A percentile compares a stretch with the other conserved stretches of the same genome.
Conservation (phyloP, 2,329 filamentous ascomycete species). For the Paecilomyces variotii region DNA sequence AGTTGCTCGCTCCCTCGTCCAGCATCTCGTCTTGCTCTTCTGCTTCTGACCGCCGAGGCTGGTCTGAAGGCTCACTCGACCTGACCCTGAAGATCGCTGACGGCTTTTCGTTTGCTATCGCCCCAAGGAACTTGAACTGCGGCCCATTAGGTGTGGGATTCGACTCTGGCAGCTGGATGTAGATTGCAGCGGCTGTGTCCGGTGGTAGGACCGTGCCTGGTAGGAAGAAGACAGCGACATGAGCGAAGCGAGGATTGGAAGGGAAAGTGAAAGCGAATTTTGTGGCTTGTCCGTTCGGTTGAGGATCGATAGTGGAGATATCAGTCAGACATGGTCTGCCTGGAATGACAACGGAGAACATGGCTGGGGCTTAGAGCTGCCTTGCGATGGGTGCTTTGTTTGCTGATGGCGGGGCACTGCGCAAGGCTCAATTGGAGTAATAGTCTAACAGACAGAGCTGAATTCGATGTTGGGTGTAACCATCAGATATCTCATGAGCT, state of each 20-base stretch:
- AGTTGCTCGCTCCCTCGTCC: conserved; percentile 35
- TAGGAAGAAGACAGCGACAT: conserved; percentile 83
- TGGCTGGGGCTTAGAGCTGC: conserved; percentile 16
- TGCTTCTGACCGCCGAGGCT: conserved; percentile 19
- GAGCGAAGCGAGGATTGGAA: conserved; percentile 50
- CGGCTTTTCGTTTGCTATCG: conserved; percentile 81
- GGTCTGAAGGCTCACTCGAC: conserved; percentile 12
- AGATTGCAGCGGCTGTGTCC: conserved; percentile 78
- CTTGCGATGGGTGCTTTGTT: not conserved
- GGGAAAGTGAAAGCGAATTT: conserved; percentile 65
- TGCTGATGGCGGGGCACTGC: not conserved
- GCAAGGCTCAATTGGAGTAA: not conserved
- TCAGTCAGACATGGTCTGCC: conserved; percentile 53
- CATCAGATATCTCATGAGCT: not conserved
- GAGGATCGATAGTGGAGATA: conserved; percentile 42
- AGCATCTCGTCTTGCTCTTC: conserved; percentile 38
- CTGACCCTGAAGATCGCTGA: conserved; percentile 81
- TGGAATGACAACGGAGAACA: conserved; percentile 57
- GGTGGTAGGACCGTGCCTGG: conserved; percentile 67
- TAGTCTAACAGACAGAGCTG: not conserved
- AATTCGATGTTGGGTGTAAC: not conserved
- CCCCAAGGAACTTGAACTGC: conserved; percentile 79
- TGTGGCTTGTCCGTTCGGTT: conserved; percentile 48
- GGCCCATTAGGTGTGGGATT: conserved; percentile 26
- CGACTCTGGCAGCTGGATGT: conserved; percentile 61